These are phyloP conservation scores for Eucalyptus guilfoylei DNA, from an alignment of 345 rosid species.

Conservation along the genomic window DNA sequence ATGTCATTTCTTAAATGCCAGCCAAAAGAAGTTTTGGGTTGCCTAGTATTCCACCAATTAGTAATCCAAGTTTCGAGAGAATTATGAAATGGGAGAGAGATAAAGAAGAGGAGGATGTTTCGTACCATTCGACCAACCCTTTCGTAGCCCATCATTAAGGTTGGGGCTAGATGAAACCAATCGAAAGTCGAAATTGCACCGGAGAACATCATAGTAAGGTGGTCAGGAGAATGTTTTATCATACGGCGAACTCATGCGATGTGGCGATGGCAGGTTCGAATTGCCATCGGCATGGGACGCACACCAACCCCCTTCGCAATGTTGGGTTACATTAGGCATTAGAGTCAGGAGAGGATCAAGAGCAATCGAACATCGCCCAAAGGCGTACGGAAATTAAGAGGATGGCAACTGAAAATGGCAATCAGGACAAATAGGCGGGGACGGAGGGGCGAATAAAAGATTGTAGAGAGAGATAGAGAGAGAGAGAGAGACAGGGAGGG, in stretches of 20 bases:
- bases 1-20: background rate
- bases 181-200: background rate
- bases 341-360: background rate
- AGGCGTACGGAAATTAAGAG: background rate
- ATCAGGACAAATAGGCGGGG: background rate
- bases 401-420: background rate
- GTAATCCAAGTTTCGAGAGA: background rate
- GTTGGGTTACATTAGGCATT: background rate
- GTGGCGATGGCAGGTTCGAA: background rate
- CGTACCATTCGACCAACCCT: too few species aligned
- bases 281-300: background rate
- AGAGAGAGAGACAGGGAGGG: background rate
- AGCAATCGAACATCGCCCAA: background rate
- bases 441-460: background rate
- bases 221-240: background rate
- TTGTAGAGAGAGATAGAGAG: background rate
- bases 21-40: background rate
- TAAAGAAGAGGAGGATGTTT: background rate
- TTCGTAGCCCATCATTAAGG: background rate
- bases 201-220: background rate
- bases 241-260: background rate
- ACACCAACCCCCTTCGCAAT: background rate
- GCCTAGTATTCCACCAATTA: background rate
- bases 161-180: background rate
- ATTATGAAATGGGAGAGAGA: background rate